phyloP scores from a whole-genome alignment of 176 grass and related monocot genomes.

The barley (Hordeum vulgare) region MorexV3_pseudomolecules_assembly NC_058519.1:118296637-118297136 shows the following conservation, averaged over 20 bases:
- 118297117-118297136: neutral
- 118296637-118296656: neutral
- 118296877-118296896: slow-evolving; percentile 5
- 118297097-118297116: neutral
- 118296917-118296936: too few species aligned
- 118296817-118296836: neutral
- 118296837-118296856: neutral
- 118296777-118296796: neutral
- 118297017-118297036: neutral
- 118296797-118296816: neutral
- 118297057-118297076: neutral
- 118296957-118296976: neutral
- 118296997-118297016: neutral
- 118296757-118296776: neutral
- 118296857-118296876: neutral
- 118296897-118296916: neutral
- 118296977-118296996: neutral
- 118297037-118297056: neutral
- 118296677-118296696: neutral
- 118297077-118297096: neutral
- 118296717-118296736: neutral
- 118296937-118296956: neutral
- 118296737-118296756: neutral
- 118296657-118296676: too few species aligned
- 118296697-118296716: neutral